Base-by-base conservation (phyloP, 2,329 filamentous ascomycete genomes). In the Talaromyces sp. region DNA sequence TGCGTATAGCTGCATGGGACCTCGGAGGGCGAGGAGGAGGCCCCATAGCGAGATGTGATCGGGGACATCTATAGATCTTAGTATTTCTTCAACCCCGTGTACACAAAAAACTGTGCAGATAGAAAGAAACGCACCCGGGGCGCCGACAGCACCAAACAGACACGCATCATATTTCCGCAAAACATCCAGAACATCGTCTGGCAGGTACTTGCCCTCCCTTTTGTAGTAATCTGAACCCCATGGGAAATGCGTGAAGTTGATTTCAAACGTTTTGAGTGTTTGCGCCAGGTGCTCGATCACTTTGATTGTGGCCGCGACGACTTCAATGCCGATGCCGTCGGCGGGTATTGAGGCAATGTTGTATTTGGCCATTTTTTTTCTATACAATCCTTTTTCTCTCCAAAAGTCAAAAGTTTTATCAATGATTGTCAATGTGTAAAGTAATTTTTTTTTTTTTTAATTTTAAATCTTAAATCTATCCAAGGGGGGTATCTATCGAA, bases 11-110 rank as follows among this genome's bases (percentile, higher is more conserved):
- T 89, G 86, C 52, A 89, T 80, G 41, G 84, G 80, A 56, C 88
- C 85, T 41, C 87, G 83, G 67, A 90, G 89, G 19, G 85, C 85
- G 8, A 90, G 77, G 51, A 88, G 83, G 32, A 88, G 81, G 8
- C 82, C 81, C 87, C 87, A 89, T 1, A 90, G 81, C 0, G 84
- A 84, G 61, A 89, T 82, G 63, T 89, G 83, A 64, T 89, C 87
- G 0, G 87, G 86, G 0, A 89, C 85, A 56, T 85, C 80, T 80
- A 53, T 53, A 75, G 72, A n/a, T 11, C 9, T 17, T 21, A 49
- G 50, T 56, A 43, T 46, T 53, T 21, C 6, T 8, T n/a, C n/a
- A n/a, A n/a, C 31, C 46, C 31, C 43, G 17, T 24, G 7, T 26
- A 8, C 5, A 14, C n/a, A 24, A 14, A 50, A 14, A 32, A n/a